Conservation (phyloP, 305 asterid species). For the Solanum chacoense region DNA sequence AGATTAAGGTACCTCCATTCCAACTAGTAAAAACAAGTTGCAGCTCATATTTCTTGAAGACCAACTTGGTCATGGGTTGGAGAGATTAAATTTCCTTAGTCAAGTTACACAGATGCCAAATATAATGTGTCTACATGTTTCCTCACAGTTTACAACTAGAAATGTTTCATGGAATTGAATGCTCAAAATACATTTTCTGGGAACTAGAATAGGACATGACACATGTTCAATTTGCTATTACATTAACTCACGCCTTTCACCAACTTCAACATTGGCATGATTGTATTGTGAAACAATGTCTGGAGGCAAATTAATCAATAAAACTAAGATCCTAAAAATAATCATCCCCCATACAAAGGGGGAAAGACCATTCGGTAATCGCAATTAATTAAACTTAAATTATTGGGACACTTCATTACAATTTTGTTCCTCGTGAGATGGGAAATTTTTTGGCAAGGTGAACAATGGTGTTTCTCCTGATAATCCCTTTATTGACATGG, state of each 20-base stretch:
- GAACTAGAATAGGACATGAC: background rate
- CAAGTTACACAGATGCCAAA: background rate
- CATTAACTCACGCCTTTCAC: background rate
- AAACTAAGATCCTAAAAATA: background rate
- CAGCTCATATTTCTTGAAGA: background rate
- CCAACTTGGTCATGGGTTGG: background rate
- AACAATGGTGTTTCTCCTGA: background rate
- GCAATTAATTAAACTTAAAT: background rate
- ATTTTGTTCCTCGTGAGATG: background rate
- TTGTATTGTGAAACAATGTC: background rate
- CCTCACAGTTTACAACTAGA: background rate
- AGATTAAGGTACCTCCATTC: background rate
- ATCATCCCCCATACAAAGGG: background rate
- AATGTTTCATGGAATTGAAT: background rate
- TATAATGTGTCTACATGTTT: background rate
- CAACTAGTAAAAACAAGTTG: background rate
- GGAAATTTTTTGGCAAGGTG: background rate
- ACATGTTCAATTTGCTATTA: background rate
- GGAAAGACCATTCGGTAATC: background rate
- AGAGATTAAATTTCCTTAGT: background rate
- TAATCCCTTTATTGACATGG: slow-evolving; percentile 23
- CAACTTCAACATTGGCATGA: background rate
- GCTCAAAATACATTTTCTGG: background rate
- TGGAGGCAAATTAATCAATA: background rate
- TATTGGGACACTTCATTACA: slow-evolving; percentile 1